These are phyloP conservation scores for Trichophyton equinum DNA, from an alignment of 2,329 filamentous ascomycete species.

Conservation along the genomic window DNA sequence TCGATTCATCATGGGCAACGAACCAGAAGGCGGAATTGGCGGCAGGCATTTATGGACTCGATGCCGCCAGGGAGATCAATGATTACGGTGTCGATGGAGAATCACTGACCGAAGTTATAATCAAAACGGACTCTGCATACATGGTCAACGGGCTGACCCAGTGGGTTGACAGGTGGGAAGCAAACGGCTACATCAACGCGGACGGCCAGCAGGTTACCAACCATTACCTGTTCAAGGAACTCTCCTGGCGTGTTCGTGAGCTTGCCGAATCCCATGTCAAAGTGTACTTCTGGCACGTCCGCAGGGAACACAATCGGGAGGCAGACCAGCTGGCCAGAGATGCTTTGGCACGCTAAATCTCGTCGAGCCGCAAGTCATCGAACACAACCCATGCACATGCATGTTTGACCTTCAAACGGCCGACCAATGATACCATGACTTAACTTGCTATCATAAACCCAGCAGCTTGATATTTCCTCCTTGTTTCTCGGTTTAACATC, in stretches of 20 bases:
- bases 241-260: slow-evolving; percentile 13
- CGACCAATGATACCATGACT: background rate
- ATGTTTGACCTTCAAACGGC: too few relatives aligned
- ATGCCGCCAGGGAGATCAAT: slow-evolving; percentile 3
- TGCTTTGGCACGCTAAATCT: background rate
- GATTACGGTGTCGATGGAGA: background rate
- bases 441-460: background rate
- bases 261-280: slow-evolving; percentile 15
- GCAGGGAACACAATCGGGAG: slow-evolving; percentile 14
- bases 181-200: slow-evolving; percentile 19
- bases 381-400: too few relatives aligned
- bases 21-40: slow-evolving; percentile 14
- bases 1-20: slow-evolving; percentile 12
- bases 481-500: background rate
- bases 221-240: slow-evolving; percentile 13
- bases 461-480: background rate
- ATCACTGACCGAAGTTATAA: slow-evolving; percentile 11
- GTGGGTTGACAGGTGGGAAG: slow-evolving; percentile 23
- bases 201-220: slow-evolving; percentile 18
- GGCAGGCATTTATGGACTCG: slow-evolving; percentile 14
- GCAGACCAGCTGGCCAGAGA: background rate
- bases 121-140: slow-evolving; percentile 26
- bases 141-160: slow-evolving; percentile 23
- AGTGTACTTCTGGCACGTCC: slow-evolving; percentile 21
- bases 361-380: too few relatives aligned